Conservation (phyloP, 495 filamentous ascomycete species). For the Aspergillus bridgeri region DNA sequence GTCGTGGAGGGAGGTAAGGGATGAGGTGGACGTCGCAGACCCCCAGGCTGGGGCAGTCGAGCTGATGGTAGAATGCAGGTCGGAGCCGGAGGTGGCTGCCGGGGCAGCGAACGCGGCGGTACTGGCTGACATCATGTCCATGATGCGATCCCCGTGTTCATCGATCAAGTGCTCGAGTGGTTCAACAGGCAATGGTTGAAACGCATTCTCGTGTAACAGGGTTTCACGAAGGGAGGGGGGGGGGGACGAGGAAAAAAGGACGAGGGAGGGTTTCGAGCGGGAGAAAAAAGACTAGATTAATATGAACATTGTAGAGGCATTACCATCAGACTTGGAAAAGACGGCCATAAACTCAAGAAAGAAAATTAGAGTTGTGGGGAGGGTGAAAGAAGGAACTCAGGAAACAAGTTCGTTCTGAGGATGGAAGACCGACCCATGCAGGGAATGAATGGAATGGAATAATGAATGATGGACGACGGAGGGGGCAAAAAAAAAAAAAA, state of each 20-base stretch:
- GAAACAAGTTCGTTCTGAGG: conserved; percentile 3
- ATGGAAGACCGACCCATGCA: conserved; percentile 7
- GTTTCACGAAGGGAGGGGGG: not conserved
- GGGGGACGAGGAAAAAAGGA: conserved; percentile 6
- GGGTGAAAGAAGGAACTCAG: conserved; percentile 1
- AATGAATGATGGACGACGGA: conserved; percentile 4
- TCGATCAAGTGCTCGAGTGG: conserved; percentile 22
- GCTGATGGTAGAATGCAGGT: conserved; percentile 38
- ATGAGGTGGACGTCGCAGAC: conserved; percentile 39
- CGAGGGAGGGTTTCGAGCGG: conserved; percentile 4
- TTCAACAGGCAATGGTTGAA: conserved; percentile 17
- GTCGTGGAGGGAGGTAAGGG: conserved; percentile 37
- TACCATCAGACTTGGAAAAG: not conserved
- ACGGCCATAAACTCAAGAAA: not conserved
- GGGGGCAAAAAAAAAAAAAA: conserved; percentile 11
- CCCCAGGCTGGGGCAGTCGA: conserved; percentile 31
- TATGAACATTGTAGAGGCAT: not conserved
- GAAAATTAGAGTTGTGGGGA: conserved; percentile 9
- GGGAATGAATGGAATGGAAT: conserved; percentile 3
- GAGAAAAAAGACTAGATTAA: conserved; percentile 7
- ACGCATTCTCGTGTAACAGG: conserved; percentile 31
- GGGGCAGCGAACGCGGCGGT: conserved; percentile 23
- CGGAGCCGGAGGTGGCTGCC: conserved; percentile 35
- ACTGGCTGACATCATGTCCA: conserved; percentile 36
- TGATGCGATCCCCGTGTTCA: conserved; percentile 26